Conservation (phyloP, 2,329 filamentous ascomycete genomes). For the Penicillium janthinellum region DNA sequence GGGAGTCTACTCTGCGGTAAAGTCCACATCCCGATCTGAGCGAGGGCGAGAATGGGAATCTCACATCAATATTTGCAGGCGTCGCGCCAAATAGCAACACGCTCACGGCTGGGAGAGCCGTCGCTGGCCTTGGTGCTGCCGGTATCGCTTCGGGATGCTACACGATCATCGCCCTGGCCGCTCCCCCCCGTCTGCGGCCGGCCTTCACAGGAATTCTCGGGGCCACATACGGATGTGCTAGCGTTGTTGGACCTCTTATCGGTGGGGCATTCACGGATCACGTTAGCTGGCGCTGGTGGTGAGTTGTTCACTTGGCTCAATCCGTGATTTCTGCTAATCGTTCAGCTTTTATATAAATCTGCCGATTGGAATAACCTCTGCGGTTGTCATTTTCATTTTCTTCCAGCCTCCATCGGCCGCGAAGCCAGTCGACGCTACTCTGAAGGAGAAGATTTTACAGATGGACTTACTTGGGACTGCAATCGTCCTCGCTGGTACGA, state of each 20-base stretch:
- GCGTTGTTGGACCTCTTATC: neutral
- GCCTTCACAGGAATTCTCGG: conserved; percentile 19
- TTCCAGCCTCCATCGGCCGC: conserved; percentile 24
- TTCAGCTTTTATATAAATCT: conserved; percentile 34
- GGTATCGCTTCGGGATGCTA: conserved; percentile 48
- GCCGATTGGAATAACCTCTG: conserved; percentile 23
- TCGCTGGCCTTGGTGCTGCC: conserved; percentile 26
- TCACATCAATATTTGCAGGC: too few relatives aligned
- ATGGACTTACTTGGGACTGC: conserved; percentile 49
- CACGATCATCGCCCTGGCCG: conserved; percentile 46
- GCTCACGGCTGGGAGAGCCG: too few relatives aligned
- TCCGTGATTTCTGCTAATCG: too few relatives aligned
- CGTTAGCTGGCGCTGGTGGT: too few relatives aligned
- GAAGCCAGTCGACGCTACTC: neutral
- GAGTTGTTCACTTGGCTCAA: too few relatives aligned
- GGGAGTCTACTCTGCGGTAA: too few relatives aligned
- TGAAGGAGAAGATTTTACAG: conserved; percentile 43
- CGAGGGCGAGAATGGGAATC: too few relatives aligned
- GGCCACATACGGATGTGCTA: neutral
- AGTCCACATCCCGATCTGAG: too few relatives aligned
- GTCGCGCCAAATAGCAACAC: too few relatives aligned
- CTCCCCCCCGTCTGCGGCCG: conserved; percentile 28
- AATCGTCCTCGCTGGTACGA: conserved; percentile 41
- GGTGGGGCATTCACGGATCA: too few relatives aligned
- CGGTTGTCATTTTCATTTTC: conserved; percentile 24